Percentiles rank a stretch among this genome's conserved stretches.
These are phyloP conservation scores for Nitzschia sp. DNA, from an alignment of 108 stramenopile species.

Conservation along the genomic window DNA sequence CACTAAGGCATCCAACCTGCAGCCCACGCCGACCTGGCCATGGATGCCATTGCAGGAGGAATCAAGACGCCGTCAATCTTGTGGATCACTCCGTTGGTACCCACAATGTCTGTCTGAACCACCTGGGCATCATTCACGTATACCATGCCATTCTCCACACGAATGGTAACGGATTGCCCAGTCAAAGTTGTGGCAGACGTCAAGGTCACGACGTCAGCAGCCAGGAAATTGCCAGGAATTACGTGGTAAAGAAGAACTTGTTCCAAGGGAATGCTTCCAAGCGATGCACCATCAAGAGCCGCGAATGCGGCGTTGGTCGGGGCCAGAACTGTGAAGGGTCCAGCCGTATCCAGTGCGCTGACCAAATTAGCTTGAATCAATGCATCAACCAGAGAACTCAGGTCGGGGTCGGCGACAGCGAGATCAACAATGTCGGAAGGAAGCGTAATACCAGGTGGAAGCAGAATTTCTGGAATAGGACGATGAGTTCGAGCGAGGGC, in stretches of 20 bases:
- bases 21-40: too few species aligned
- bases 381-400: conserved; percentile 3
- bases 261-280: conserved; percentile 18
- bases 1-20: too few species aligned
- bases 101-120: conserved; percentile 14
- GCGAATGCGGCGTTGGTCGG: conserved; percentile 57
- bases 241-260: conserved; percentile 48
- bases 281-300: conserved; percentile 23
- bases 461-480: background rate
- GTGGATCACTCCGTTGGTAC: conserved; percentile 29
- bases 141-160: conserved; percentile 16
- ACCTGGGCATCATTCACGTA: conserved; percentile 28
- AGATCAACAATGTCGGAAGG: conserved; percentile 7
- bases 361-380: conserved; percentile 22
- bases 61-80: conserved; percentile 19
- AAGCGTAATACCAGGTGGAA: background rate
- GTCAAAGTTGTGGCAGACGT: background rate
- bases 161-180: conserved; percentile 1
- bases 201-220: background rate
- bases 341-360: conserved; percentile 28
- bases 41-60: conserved; percentile 5
- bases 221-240: conserved; percentile 13
- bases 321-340: conserved; percentile 37
- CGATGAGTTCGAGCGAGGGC: background rate
- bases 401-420: background rate